Percentiles rank a stretch among this genome's conserved stretches.
These are phyloP conservation scores for Candida lessepsii DNA, from an alignment of 805 yeast genomes.

Conservation along the genomic window DNA sequence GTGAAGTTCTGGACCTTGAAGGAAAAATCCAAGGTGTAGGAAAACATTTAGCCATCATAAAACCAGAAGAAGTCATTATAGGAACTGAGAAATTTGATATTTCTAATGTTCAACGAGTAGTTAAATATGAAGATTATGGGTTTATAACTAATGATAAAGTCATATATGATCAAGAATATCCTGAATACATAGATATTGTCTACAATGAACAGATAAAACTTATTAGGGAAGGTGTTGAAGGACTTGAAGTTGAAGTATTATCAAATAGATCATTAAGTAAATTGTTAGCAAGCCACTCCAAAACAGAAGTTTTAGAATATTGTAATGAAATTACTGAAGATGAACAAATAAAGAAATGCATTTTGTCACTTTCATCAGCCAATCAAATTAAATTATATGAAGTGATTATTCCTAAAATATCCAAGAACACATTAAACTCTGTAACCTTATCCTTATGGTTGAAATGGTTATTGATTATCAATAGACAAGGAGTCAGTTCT, in stretches of 20 bases:
- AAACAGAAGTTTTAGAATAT: conserved; percentile 1
- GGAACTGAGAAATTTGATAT: conserved; percentile 1
- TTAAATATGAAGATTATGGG: conserved; percentile 7
- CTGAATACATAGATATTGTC: conserved; percentile 2
- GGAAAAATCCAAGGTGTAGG: background rate
- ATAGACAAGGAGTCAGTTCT: conserved; percentile 24
- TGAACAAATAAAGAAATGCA: conserved; percentile 27
- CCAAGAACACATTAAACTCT: conserved; percentile 27
- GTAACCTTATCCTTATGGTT: conserved; percentile 58
- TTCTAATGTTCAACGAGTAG: conserved; percentile 1
- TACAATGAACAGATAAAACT: conserved; percentile 1
- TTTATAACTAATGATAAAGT: conserved; percentile 4
- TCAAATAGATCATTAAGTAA: background rate
- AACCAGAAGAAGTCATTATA: conserved; percentile 3
- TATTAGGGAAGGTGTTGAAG: background rate
- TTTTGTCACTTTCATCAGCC: conserved; percentile 35
- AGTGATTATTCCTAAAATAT: conserved; percentile 26
- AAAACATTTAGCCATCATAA: conserved; percentile 1
- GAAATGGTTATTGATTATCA: conserved; percentile 69
- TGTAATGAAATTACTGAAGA: conserved; percentile 27
- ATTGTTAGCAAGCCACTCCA: background rate
- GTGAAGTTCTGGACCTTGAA: background rate
- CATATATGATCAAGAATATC: conserved; percentile 1
- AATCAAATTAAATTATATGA: conserved; percentile 29
- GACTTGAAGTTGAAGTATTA: background rate